Conservation (phyloP, 768 basidiomycete genomes). For the Leucocoprinus leucothites region DNA sequence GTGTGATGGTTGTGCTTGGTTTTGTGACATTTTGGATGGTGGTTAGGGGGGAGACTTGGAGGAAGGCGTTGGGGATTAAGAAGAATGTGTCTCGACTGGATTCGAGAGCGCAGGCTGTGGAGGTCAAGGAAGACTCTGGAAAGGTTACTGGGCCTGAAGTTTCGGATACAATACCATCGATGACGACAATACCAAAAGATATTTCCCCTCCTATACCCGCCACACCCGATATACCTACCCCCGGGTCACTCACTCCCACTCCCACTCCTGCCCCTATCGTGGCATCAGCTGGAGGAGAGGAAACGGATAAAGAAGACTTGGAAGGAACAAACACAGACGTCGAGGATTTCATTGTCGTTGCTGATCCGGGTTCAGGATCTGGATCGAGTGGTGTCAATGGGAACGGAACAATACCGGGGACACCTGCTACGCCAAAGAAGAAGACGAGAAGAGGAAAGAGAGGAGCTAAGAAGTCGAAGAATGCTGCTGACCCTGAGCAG, state of each 20-base stretch:
- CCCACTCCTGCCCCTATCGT: too few species aligned
- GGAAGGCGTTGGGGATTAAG: background rate
- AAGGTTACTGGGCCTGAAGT: too few species aligned
- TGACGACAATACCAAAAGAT: too few species aligned
- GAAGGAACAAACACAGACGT: slow-evolving; percentile 21
- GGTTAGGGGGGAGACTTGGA: background rate
- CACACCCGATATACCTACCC: background rate
- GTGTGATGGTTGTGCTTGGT: slow-evolving; percentile 13
- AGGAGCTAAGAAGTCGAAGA: slow-evolving; percentile 50
- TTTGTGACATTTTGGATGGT: slow-evolving; percentile 18
- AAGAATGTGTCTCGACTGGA: background rate
- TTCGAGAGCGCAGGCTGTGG: background rate
- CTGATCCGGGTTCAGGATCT: slow-evolving; percentile 14
- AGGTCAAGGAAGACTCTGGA: background rate
- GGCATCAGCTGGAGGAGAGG: slow-evolving; percentile 48
- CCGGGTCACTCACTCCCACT: background rate
- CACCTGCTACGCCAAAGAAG: slow-evolving; percentile 35
- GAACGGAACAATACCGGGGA: too few species aligned
- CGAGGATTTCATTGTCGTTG: slow-evolving; percentile 19
- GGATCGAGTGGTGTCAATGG: background rate
- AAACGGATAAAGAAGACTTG: slow-evolving; percentile 51
- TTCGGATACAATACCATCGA: too few species aligned
- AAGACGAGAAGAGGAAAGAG: slow-evolving; percentile 48
- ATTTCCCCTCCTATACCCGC: too few species aligned
- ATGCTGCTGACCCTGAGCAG: slow-evolving; percentile 19